Percentiles rank a stretch among this genome's conserved stretches.
Conservation (phyloP, 345 rosid genomes). For the Jatropha curcas region DNA sequence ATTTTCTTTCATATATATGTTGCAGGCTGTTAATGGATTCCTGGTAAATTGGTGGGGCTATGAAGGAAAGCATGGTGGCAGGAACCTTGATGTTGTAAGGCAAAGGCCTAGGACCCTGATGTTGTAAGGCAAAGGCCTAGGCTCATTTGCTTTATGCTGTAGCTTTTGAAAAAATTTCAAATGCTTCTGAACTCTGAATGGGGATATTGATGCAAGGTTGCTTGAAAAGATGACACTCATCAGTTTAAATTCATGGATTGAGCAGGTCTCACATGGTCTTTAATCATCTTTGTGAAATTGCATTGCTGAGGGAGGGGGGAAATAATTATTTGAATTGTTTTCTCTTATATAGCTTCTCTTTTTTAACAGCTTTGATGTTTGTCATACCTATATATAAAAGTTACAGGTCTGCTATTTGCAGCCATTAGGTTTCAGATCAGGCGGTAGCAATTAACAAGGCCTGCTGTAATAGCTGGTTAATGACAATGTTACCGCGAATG, state of each 20-base stretch:
- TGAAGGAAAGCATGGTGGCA: not conserved
- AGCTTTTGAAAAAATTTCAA: conserved; percentile 26
- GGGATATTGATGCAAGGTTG: conserved; percentile 18
- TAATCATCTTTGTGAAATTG: conserved; percentile 18
- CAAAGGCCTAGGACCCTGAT: conserved; percentile 13
- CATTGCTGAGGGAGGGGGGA: conserved; percentile 1
- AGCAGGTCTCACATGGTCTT: conserved; percentile 20
- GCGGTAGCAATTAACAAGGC: not conserved
- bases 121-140: conserved; percentile 18
- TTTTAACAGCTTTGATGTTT: not conserved
- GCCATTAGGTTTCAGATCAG: not conserved
- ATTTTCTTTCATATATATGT: not conserved
- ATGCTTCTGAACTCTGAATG: conserved; percentile 21
- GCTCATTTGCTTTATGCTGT: conserved; percentile 23
- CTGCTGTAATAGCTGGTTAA: not conserved
- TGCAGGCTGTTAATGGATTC: conserved; percentile 29
- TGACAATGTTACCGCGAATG: not conserved
- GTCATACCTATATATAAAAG: not conserved
- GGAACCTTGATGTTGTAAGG: conserved; percentile 15
- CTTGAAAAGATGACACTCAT: not conserved
- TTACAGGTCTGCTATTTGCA: not conserved
- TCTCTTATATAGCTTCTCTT: not conserved
- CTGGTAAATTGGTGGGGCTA: conserved; percentile 13
- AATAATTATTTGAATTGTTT: conserved; percentile 3
- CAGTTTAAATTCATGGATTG: conserved; percentile 21